These are phyloP conservation scores for Albifimbria verrucaria DNA, from an alignment of 2,329 filamentous ascomycete species.

Conservation along the genomic window DNA sequence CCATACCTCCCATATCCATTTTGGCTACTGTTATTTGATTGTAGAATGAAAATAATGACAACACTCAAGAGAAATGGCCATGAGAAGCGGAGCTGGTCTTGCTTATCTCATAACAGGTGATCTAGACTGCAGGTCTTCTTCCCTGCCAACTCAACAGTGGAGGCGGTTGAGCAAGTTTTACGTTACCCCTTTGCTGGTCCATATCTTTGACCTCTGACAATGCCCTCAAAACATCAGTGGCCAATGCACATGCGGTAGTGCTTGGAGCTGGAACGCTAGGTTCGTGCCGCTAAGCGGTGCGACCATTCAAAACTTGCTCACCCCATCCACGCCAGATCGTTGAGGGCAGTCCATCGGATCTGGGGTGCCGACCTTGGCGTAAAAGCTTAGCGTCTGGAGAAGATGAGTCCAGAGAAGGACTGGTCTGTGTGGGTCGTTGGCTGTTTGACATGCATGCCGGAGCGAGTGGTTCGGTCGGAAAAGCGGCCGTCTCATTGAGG, in stretches of 20 bases:
- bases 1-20: conserved; percentile 30
- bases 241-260: too few species aligned
- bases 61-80: too few species aligned
- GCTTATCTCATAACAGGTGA: too few species aligned
- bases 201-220: background rate
- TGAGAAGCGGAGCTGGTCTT: too few species aligned
- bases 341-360: background rate
- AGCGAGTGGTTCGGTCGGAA: too few species aligned
- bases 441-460: too few species aligned
- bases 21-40: background rate
- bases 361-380: background rate
- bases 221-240: background rate
- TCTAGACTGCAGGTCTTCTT: too few species aligned
- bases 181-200: too few species aligned
- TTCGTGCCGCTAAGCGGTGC: background rate
- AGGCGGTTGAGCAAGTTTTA: conserved; percentile 2
- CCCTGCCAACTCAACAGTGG: background rate
- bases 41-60: background rate
- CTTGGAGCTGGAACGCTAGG: too few species aligned
- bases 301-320: background rate
- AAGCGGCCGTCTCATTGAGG: background rate
- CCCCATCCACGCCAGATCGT: background rate
- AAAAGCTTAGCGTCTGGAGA: background rate
- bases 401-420: too few species aligned
- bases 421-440: too few species aligned